phyloP scores from a whole-genome alignment of 2,329 filamentous ascomycete genomes.

The Monosporascus sp. region DNA sequence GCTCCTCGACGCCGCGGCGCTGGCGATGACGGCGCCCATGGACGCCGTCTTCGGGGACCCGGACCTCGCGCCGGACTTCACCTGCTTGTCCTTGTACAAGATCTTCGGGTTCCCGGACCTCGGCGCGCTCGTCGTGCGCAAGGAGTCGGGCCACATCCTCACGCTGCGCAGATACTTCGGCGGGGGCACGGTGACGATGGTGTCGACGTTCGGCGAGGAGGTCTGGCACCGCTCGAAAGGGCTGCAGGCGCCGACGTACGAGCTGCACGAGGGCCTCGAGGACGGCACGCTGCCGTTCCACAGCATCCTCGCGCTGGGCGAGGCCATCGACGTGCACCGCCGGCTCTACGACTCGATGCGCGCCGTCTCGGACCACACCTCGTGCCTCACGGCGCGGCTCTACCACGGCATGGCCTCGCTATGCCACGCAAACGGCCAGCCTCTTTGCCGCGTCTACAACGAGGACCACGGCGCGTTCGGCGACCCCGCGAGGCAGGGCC shows the following conservation, averaged over 20 bases:
- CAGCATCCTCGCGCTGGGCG: slow-evolving; percentile 55
- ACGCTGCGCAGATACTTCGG: slow-evolving; percentile 58
- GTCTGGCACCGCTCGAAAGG: slow-evolving; percentile 49
- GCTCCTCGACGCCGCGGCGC: slow-evolving; percentile 57
- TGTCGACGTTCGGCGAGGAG: slow-evolving; percentile 42
- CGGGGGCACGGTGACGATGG: slow-evolving; percentile 60
- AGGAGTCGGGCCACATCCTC: slow-evolving; percentile 48
- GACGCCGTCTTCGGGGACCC: slow-evolving; percentile 44
- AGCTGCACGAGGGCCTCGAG: slow-evolving; percentile 56
- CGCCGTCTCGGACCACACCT: slow-evolving; percentile 53
- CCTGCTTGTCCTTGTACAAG: slow-evolving; percentile 58
- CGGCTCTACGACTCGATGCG: slow-evolving; percentile 53
- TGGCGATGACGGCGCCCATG: slow-evolving; percentile 57
- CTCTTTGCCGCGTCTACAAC: slow-evolving; percentile 50
- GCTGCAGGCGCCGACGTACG: slow-evolving; percentile 30
- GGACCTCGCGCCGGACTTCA: slow-evolving; percentile 52
- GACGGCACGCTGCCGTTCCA: slow-evolving; percentile 64
- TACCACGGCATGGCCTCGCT: slow-evolving; percentile 42
- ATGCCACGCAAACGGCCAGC: slow-evolving; percentile 46
- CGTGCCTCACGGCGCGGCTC: slow-evolving; percentile 44
- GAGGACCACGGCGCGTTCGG: slow-evolving; percentile 42
- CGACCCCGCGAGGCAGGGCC: slow-evolving; percentile 49
- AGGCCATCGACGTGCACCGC: slow-evolving; percentile 52
- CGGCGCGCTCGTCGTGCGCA: slow-evolving; percentile 53
- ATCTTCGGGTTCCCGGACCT: slow-evolving; percentile 64